Evolutionary conservation across 1,139 yeast genomes (phyloP).

Genomic region (Yamadazyma dendronema): DNA sequence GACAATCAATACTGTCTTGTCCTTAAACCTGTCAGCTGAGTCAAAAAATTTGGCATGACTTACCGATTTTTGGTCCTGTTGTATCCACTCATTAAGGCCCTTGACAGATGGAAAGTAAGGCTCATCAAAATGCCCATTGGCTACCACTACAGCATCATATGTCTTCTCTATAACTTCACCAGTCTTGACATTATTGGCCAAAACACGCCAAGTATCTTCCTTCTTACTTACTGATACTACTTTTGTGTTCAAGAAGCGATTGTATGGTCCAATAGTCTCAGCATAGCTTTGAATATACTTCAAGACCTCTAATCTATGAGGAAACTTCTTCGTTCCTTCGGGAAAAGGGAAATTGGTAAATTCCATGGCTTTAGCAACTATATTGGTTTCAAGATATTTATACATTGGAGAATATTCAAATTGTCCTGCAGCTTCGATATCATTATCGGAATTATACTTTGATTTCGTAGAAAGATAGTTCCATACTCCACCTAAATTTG

Average conservation of each 20-base stretch:
- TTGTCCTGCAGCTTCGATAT: slow-evolving; percentile 33
- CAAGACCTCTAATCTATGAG: slow-evolving; percentile 37
- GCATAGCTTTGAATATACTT: slow-evolving; percentile 34
- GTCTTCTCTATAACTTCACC: slow-evolving; percentile 8
- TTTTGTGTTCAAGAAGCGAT: slow-evolving; percentile 5
- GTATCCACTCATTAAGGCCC: slow-evolving; percentile 42
- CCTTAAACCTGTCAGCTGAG: slow-evolving; percentile 28
- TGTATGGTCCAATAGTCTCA: slow-evolving; percentile 23
- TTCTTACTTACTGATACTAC: slow-evolving; percentile 16
- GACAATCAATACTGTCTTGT: slow-evolving; percentile 43
- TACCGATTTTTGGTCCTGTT: slow-evolving; percentile 25
- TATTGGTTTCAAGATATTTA: slow-evolving; percentile 47
- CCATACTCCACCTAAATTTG: slow-evolving; percentile 51
- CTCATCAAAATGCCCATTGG: slow-evolving; percentile 49
- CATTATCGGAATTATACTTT: slow-evolving; percentile 12
- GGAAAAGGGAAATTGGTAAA: slow-evolving; percentile 37
- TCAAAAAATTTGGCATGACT: slow-evolving; percentile 46
- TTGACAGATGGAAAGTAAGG: slow-evolving; percentile 45
- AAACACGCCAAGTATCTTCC: slow-evolving; percentile 22
- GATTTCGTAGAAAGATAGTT: slow-evolving; percentile 32
- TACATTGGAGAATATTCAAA: slow-evolving; percentile 44
- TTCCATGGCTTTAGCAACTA: slow-evolving; percentile 42
- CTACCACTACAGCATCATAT: slow-evolving; percentile 48
- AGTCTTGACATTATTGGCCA: slow-evolving; percentile 2
- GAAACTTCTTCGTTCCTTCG: slow-evolving; percentile 28